These are phyloP conservation scores for Fonsecaea pugnacius DNA, from an alignment of 2,329 filamentous ascomycete species.

Conservation along the genomic window DNA sequence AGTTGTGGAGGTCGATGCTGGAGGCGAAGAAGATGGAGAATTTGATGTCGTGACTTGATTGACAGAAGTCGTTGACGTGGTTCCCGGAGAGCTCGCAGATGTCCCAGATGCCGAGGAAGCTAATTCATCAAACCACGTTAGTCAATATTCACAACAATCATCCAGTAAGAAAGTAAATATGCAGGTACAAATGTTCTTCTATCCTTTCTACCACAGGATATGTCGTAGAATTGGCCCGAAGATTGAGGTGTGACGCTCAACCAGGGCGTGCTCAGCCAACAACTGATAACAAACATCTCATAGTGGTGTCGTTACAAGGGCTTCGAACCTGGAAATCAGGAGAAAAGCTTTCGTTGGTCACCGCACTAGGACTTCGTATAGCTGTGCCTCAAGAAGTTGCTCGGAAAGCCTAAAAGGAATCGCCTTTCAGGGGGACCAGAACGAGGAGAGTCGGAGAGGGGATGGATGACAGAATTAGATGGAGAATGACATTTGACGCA, in stretches of 20 bases:
- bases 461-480: not conserved
- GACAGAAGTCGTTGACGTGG: slow-evolving; percentile 1
- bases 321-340: no score
- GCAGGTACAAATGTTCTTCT: not conserved
- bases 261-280: no score
- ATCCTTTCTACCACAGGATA: not conserved
- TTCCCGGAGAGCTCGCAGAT: not conserved
- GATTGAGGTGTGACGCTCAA: not conserved
- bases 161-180: not conserved
- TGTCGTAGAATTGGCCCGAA: not conserved
- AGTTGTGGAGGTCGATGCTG: slow-evolving; percentile 4
- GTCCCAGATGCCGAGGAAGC: not conserved
- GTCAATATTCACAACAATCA: not conserved
- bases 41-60: not conserved
- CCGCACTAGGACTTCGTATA: not conserved
- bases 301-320: no score
- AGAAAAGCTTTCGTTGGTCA: no score
- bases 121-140: not conserved
- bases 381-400: not conserved
- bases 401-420: not conserved
- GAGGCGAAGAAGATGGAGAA: slow-evolving; percentile 5
- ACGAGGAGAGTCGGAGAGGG: not conserved
- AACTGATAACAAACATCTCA: not conserved
- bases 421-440: not conserved
- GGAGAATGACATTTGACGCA: not conserved